phyloP scores from a whole-genome alignment of 2,329 filamentous ascomycete genomes.

The Aspergillus arachidicola region DNA sequence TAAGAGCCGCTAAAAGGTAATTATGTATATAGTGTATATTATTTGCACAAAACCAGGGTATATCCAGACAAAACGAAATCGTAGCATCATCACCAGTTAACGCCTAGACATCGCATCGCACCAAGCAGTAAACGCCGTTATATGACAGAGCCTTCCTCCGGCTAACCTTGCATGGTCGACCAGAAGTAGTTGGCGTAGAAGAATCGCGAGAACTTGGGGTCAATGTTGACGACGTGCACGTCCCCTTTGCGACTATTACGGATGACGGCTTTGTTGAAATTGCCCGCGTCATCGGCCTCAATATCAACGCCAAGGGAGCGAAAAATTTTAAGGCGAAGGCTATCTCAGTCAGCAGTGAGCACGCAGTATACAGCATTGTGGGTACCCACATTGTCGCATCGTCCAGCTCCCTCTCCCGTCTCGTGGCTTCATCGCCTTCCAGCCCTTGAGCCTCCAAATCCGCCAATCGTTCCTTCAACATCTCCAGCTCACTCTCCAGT shows the following conservation, averaged over 20 bases:
- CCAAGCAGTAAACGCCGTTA: background rate
- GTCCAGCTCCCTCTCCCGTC: slow-evolving; percentile 55
- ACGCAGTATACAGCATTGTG: background rate
- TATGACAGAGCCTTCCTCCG: background rate
- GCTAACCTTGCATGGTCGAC: slow-evolving; percentile 70
- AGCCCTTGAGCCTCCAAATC: slow-evolving; percentile 86
- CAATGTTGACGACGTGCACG: slow-evolving; percentile 91
- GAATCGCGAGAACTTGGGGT: slow-evolving; percentile 85
- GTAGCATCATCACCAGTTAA: slow-evolving; percentile 13
- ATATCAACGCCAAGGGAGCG: slow-evolving; percentile 88
- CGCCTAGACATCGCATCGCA: slow-evolving; percentile 17
- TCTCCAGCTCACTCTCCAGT: slow-evolving; percentile 74
- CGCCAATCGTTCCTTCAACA: slow-evolving; percentile 72
- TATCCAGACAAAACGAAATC: slow-evolving; percentile 11
- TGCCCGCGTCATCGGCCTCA: slow-evolving; percentile 76
- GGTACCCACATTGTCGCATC: slow-evolving; percentile 50
- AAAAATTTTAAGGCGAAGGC: slow-evolving; percentile 85
- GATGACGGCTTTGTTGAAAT: slow-evolving; percentile 83
- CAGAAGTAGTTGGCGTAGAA: slow-evolving; percentile 98
- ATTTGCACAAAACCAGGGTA: slow-evolving; percentile 14
- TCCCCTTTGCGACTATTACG: slow-evolving; percentile 85
- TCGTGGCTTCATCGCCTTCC: slow-evolving; percentile 65
- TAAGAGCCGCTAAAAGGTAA: background rate
- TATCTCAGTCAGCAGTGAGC: slow-evolving; percentile 29
- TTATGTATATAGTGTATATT: slow-evolving; percentile 12